These are phyloP conservation scores for Fraxinus greggii DNA, from an alignment of 305 asterid genomes.

Conservation along the genomic window DNA sequence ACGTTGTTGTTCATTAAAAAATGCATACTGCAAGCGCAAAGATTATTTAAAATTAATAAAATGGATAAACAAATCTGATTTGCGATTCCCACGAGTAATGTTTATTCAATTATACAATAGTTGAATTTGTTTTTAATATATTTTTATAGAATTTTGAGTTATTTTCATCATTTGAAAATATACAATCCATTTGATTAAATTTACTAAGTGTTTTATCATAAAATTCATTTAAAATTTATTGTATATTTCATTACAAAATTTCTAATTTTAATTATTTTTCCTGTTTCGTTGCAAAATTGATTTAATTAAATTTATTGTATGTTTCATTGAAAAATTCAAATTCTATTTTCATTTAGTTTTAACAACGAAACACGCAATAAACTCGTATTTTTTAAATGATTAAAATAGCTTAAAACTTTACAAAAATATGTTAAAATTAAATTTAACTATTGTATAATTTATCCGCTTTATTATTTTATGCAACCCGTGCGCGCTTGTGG, in stretches of 20 bases:
- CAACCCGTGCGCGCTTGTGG: not conserved
- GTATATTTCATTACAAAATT: not conserved
- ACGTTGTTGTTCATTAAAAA: not conserved
- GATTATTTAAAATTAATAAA: too few relatives aligned
- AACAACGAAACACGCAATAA: not conserved
- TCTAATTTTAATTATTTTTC: not conserved
- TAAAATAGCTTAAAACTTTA: not conserved
- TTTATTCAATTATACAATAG: not conserved
- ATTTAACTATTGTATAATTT: too few relatives aligned
- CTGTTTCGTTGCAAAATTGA: not conserved
- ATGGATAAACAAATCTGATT: not conserved
- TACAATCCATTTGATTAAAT: not conserved
- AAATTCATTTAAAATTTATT: too few relatives aligned
- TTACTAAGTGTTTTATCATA: not conserved
- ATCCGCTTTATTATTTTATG: not conserved
- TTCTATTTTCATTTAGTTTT: too few relatives aligned
- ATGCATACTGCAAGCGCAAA: not conserved
- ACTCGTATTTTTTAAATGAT: not conserved
- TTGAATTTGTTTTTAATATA: too few relatives aligned
- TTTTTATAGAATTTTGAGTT: not conserved
- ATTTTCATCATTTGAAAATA: not conserved
- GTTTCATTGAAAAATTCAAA: not conserved
- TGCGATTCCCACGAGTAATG: not conserved
- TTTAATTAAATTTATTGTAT: too few relatives aligned
- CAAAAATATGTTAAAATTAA: too few relatives aligned